Evolutionary conservation across 2,329 filamentous ascomycete species (phyloP).

Genomic region (Xylariaceae sp.): DNA sequence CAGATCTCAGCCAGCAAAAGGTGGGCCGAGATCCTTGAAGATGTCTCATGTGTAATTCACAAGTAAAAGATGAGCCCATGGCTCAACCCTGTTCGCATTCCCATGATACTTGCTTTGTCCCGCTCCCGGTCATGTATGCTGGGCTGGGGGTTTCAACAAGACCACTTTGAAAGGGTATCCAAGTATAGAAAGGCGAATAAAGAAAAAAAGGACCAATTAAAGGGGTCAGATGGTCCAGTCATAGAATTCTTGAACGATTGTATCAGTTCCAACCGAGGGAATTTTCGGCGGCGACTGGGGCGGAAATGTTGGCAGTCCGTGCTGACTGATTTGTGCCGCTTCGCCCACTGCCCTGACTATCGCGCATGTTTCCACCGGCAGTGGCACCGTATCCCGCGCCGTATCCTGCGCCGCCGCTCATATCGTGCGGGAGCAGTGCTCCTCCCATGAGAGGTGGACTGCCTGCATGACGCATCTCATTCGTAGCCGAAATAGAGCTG

Average conservation of each 20-base stretch:
- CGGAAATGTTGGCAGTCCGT: constrained; percentile 67
- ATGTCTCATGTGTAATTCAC: constrained; percentile 30
- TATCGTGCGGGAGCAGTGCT: constrained; percentile 54
- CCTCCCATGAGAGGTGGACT: constrained; percentile 67
- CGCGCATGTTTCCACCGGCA: constrained; percentile 37
- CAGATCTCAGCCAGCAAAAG: constrained; percentile 34
- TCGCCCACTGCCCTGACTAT: constrained; percentile 63
- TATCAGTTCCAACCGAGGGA: constrained; percentile 89
- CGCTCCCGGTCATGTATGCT: constrained; percentile 20
- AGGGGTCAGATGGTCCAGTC: constrained; percentile 31
- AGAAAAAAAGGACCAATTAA: constrained; percentile 18
- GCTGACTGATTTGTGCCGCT: constrained; percentile 50
- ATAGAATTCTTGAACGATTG: constrained; percentile 24
- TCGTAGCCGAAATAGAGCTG: constrained; percentile 61
- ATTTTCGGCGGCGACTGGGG: constrained; percentile 88
- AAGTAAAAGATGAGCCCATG: constrained; percentile 31
- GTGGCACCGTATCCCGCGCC: constrained; percentile 44
- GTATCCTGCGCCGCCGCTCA: constrained; percentile 34
- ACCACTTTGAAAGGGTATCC: constrained; percentile 42
- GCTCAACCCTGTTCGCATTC: constrained; percentile 30
- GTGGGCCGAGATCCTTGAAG: constrained; percentile 28
- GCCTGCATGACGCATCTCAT: constrained; percentile 50
- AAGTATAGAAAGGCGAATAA: constrained; percentile 34
- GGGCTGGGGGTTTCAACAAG: constrained; percentile 18
- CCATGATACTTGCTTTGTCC: constrained; percentile 20